Conservation (phyloP, 257 asterid genomes). For the Jacaranda mimosifolia region DNA sequence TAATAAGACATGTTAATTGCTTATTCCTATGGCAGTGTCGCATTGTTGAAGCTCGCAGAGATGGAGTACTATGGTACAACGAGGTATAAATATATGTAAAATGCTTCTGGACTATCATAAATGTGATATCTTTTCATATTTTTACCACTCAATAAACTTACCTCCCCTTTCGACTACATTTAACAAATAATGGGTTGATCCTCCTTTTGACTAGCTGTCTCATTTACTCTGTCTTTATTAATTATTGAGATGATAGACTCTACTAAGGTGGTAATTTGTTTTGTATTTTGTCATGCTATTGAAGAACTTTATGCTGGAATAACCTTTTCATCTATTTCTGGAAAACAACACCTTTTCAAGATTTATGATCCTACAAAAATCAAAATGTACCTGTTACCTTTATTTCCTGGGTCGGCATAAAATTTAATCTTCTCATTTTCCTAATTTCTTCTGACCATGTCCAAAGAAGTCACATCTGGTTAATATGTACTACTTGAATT, state of each 20-base stretch:
- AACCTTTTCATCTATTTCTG: not conserved
- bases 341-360: not conserved
- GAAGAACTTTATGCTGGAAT: not conserved
- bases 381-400: not conserved
- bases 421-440: not conserved
- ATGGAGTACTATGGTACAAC: slow-evolving; percentile 96
- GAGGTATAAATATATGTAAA: slow-evolving; percentile 57
- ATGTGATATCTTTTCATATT: not conserved
- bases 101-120: slow-evolving; percentile 9
- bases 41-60: slow-evolving; percentile 86
- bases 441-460: slow-evolving; percentile 5
- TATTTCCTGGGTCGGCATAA: not conserved
- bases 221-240: not conserved
- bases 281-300: not conserved
- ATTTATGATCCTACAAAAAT: not conserved
- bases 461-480: not conserved
- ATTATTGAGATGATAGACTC: not conserved
- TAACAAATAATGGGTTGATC: not conserved
- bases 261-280: not conserved
- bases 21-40: slow-evolving; percentile 60
- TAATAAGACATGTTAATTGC: slow-evolving; percentile 7
- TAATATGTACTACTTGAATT: not conserved
- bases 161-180: not conserved
- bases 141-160: slow-evolving; percentile 1
- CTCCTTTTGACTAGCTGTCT: not conserved